A percentile compares a stretch with the other conserved stretches of the same genome.
Evolutionary conservation across 1,284 basidiomycete species (phyloP).

Genomic region (Takashimella koratensis): DNA sequence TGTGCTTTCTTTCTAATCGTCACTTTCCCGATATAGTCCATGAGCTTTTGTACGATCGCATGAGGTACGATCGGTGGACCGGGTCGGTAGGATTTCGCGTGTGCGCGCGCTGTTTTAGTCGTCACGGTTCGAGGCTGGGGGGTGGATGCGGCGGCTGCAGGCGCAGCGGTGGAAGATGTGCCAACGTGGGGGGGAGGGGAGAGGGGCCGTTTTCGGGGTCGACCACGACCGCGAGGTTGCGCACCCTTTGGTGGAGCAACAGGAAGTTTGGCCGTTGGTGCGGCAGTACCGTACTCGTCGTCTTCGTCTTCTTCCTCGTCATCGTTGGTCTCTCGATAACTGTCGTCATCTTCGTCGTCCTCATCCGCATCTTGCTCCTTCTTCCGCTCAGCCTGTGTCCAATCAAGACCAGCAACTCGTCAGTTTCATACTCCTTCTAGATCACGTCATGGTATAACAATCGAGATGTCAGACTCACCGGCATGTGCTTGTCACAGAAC

Average conservation of each 20-base stretch:
- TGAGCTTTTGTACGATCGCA: constrained; percentile 61
- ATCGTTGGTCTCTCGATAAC: constrained; percentile 35
- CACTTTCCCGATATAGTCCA: constrained; percentile 72
- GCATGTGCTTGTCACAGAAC: constrained; percentile 84
- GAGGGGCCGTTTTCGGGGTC: constrained; percentile 3
- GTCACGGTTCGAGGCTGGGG: constrained; percentile 24
- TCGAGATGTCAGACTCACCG: constrained; percentile 56
- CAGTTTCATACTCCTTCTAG: too few relatives aligned
- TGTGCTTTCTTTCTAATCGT: constrained; percentile 70
- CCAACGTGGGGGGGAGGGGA: neutral
- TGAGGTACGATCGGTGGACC: constrained; percentile 56
- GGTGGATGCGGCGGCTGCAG: neutral
- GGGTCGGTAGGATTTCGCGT: constrained; percentile 54
- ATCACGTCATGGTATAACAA: too few relatives aligned
- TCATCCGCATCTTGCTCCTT: constrained; percentile 28
- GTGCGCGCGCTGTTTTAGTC: constrained; percentile 54
- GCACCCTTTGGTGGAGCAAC: neutral
- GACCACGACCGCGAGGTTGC: neutral
- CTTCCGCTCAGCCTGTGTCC: constrained; percentile 17
- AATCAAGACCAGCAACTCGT: neutral
- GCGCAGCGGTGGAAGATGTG: neutral
- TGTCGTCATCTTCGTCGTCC: constrained; percentile 16
- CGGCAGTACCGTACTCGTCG: neutral
- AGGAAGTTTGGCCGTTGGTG: neutral
- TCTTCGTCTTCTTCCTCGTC: constrained; percentile 49